Percentiles rank a stretch among this genome's conserved stretches.
Evolutionary conservation across 2,329 filamentous ascomycete genomes (phyloP).

Genomic region (Arthrobotrys entomopaga): DNA sequence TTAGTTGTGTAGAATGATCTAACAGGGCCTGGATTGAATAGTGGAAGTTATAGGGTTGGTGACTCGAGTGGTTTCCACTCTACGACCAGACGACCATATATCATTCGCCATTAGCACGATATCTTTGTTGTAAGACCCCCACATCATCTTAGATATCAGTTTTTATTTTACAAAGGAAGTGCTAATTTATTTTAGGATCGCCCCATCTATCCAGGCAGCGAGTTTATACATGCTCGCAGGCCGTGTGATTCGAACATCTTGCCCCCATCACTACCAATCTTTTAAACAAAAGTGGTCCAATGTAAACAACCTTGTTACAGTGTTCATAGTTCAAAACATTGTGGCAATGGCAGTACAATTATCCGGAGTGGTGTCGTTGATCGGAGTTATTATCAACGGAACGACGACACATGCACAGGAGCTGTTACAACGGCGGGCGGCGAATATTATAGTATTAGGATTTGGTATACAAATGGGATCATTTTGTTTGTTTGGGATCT

Average conservation of each 20-base stretch:
- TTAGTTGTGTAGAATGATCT: background rate
- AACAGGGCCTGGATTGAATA: background rate
- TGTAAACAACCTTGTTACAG: background rate
- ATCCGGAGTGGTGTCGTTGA: slow-evolving; percentile 15
- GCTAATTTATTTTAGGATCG: slow-evolving; percentile 6
- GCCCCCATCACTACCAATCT: slow-evolving; percentile 10
- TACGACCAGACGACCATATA: slow-evolving; percentile 5
- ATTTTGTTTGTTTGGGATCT: slow-evolving; percentile 3
- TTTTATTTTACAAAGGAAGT: background rate
- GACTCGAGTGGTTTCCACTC: slow-evolving; percentile 17
- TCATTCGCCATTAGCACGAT: slow-evolving; percentile 25
- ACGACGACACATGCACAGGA: background rate
- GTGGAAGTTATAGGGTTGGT: slow-evolving; percentile 31
- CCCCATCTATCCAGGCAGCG: slow-evolving; percentile 31
- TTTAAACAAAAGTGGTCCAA: slow-evolving; percentile 20
- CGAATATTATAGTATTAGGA: slow-evolving; percentile 30
- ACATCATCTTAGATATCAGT: background rate
- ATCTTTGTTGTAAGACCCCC: slow-evolving; percentile 20
- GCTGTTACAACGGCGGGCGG: slow-evolving; percentile 8
- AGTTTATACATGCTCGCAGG: slow-evolving; percentile 33
- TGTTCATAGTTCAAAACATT: slow-evolving; percentile 26
- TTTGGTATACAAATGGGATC: slow-evolving; percentile 24
- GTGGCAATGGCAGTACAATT: slow-evolving; percentile 19
- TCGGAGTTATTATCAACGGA: slow-evolving; percentile 4
- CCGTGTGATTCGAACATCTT: slow-evolving; percentile 16